Percentiles rank a stretch among this genome's conserved stretches.
Evolutionary conservation across 305 asterid species (phyloP).

Genomic region (Fraxinus latifolia): DNA sequence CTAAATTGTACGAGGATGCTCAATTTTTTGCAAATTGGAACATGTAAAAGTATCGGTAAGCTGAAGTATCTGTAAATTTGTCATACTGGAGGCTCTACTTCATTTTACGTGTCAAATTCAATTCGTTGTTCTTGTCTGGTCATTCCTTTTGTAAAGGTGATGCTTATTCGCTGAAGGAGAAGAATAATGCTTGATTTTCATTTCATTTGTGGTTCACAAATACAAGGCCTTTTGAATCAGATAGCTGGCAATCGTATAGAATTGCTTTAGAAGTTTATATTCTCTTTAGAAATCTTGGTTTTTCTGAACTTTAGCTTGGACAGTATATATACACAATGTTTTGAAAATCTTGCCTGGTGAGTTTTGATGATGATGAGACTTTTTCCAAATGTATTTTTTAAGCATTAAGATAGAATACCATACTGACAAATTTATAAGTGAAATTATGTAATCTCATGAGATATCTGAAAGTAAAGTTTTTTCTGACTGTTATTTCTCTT

Average conservation of each 20-base stretch:
- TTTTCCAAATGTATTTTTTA: not conserved
- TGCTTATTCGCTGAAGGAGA: not conserved
- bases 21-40: not conserved
- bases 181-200: not conserved
- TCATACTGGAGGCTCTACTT: not conserved
- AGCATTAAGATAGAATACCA: not conserved
- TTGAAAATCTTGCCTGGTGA: not conserved
- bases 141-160: not conserved
- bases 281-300: not conserved
- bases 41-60: not conserved
- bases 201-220: not conserved
- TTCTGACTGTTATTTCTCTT: not conserved
- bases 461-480: not conserved
- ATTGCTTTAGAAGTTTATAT: not conserved
- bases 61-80: not conserved
- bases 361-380: not conserved
- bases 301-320: not conserved
- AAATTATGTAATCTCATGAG: slow-evolving; percentile 2
- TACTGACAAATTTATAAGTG: not conserved
- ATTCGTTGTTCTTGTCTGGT: not conserved
- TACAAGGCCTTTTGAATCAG: not conserved
- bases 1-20: not conserved
- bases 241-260: not conserved
- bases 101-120: not conserved
- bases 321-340: not conserved